Conservation (phyloP, 2,329 filamentous ascomycete species). For the Dactylellina sp. region DNA sequence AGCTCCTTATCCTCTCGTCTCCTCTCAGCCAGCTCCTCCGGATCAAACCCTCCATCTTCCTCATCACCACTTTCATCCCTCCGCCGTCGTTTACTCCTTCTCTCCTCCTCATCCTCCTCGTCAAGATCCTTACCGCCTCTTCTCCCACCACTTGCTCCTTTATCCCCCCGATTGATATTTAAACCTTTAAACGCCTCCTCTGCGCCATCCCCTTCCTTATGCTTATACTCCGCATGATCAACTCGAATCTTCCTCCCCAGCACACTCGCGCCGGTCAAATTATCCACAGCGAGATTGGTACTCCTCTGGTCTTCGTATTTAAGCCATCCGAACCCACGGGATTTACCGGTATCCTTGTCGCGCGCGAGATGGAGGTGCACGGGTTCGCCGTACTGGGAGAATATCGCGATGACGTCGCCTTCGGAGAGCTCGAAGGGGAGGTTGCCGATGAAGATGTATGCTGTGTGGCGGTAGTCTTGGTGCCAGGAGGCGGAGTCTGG, state of each 20-base stretch:
- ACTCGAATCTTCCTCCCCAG: slow-evolving; percentile 84
- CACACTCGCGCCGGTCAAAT: slow-evolving; percentile 86
- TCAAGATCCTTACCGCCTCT: slow-evolving; percentile 64
- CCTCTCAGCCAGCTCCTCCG: slow-evolving; percentile 66
- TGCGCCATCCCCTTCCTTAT: slow-evolving; percentile 76
- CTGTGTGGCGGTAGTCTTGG: slow-evolving; percentile 91
- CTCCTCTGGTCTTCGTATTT: slow-evolving; percentile 99
- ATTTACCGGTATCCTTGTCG: slow-evolving; percentile 96
- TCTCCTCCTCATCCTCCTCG: slow-evolving; percentile 60
- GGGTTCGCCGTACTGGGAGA: slow-evolving; percentile 96
- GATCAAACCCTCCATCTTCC: slow-evolving; percentile 63
- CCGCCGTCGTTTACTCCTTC: slow-evolving; percentile 63
- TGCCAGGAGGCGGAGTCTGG: slow-evolving; percentile 59
- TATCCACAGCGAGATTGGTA: slow-evolving; percentile 95
- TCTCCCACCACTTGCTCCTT: slow-evolving; percentile 65
- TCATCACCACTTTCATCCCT: slow-evolving; percentile 62
- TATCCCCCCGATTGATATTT: slow-evolving; percentile 72
- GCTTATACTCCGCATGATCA: slow-evolving; percentile 92
- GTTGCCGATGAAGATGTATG: slow-evolving; percentile 95
- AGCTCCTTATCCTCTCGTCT: slow-evolving; percentile 80
- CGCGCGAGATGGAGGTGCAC: slow-evolving; percentile 91
- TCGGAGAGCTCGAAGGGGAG: slow-evolving; percentile 92
- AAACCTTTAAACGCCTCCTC: slow-evolving; percentile 67
- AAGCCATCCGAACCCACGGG: slow-evolving; percentile 91
- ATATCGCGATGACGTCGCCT: slow-evolving; percentile 94